Conservation (phyloP, 129 eudicot genomes). For the Arctium lappa region DNA sequence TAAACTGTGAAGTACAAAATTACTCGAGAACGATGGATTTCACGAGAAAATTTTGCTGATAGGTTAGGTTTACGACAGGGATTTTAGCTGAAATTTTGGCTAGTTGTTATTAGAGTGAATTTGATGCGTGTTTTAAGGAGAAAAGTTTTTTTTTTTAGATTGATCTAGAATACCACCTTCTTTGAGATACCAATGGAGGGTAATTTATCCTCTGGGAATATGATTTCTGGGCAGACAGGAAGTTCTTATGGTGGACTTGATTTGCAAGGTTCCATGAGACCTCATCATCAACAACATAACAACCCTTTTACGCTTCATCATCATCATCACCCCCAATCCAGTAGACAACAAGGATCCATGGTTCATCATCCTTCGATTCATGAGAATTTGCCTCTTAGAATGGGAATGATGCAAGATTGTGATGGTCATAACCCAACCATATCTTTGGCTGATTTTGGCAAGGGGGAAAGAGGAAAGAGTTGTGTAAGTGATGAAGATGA, state of each 20-base stretch:
- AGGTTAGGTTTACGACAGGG: slow-evolving; percentile 1
- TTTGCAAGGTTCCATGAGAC: slow-evolving; percentile 56
- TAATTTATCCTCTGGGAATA: slow-evolving; percentile 56
- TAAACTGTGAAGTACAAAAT: slow-evolving; percentile 10
- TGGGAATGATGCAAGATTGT: slow-evolving; percentile 56
- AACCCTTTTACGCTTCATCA: slow-evolving; percentile 40
- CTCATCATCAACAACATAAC: slow-evolving; percentile 52
- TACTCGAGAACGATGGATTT: neutral
- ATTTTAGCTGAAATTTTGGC: slow-evolving; percentile 9
- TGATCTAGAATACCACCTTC: slow-evolving; percentile 7
- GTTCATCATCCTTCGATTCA: slow-evolving; percentile 42
- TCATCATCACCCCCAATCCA: slow-evolving; percentile 36
- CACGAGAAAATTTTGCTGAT: neutral
- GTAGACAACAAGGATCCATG: slow-evolving; percentile 53
- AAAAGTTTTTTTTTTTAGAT: slow-evolving; percentile 13
- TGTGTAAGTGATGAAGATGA: slow-evolving; percentile 79
- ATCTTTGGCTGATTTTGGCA: slow-evolving; percentile 41
- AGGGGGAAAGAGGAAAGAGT: slow-evolving; percentile 50
- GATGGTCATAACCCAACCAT: slow-evolving; percentile 36
- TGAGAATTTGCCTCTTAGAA: slow-evolving; percentile 55
- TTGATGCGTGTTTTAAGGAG: slow-evolving; percentile 21
- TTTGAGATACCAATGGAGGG: slow-evolving; percentile 53
- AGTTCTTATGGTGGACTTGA: slow-evolving; percentile 57
- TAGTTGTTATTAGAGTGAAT: slow-evolving; percentile 1
- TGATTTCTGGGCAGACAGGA: slow-evolving; percentile 44